Evolutionary conservation across 1,139 yeast species (phyloP), one percentile per base, ranked within the genome.

Genomic region (Pichia sp.): DNA sequence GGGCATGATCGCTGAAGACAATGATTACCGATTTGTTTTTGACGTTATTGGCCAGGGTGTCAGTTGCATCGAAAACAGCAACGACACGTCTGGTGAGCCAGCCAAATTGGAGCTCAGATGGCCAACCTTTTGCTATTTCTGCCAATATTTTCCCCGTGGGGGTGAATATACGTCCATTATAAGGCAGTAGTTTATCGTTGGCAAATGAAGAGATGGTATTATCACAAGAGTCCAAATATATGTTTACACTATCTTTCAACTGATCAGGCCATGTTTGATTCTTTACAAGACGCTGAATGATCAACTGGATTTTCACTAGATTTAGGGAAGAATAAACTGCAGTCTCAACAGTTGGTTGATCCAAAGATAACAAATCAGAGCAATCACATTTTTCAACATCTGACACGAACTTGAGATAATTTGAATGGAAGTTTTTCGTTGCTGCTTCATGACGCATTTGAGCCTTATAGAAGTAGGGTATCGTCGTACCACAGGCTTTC

Each of bases 361-460:
- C 75, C 65, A 80, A 87, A 7, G 59, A 45, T 8, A 63, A 29
- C 11, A 61, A 62, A 59, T 15, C 70, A 65, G 29, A 60, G 51
- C 47, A 59, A 15, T 61, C 70, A 60, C 49, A 40, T 26, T 55
- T 52, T 19, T 57, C 50, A 47, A 64, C 32, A 30, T 66, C 67
- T 23, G 47, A 36, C 4, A 61, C 47, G 41, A 70, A 63, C 11
- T 60, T 61, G 4, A 72, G 74, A 57, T 84, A 75, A 11, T 76
- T 67, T 61, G 75, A 61, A 58, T 70, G 61, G 67, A 74, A 82
- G 59, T 81, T 80, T 61, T 82, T 84, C 2, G 87, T 80, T 23
- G 96, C 96, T 8, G 97, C 97, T 69, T 90, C 96, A 68, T 92
- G 97, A 58, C 97, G 77, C 75, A 90, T 87, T 62, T 88, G 88